Percentiles rank a stretch among this genome's conserved stretches.
Conservation (phyloP, 345 rosid genomes). For the Eucalyptus guilfoylei region DNA sequence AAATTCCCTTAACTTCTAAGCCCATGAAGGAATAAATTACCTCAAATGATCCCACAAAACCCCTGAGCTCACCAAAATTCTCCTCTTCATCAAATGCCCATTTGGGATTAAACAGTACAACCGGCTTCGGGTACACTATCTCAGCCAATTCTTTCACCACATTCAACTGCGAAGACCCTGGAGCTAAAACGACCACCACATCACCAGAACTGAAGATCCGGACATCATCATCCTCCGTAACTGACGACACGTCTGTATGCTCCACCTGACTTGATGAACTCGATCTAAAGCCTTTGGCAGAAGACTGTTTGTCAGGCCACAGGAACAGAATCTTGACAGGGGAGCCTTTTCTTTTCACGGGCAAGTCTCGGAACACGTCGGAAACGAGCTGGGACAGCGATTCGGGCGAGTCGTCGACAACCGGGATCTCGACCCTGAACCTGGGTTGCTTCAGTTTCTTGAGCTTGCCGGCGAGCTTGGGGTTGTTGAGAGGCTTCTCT, state of each 20-base stretch:
- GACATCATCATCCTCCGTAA: background rate
- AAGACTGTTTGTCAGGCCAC: slow-evolving; percentile 40
- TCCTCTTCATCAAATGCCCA: slow-evolving; percentile 62
- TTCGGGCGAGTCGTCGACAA: slow-evolving; percentile 50
- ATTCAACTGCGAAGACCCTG: slow-evolving; percentile 37
- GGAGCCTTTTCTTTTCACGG: slow-evolving; percentile 49
- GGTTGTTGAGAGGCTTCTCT: slow-evolving; percentile 68
- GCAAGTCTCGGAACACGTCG: slow-evolving; percentile 38
- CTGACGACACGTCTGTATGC: slow-evolving; percentile 27
- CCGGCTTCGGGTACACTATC: slow-evolving; percentile 42
- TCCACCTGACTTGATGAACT: slow-evolving; percentile 10
- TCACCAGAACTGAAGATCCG: slow-evolving; percentile 31
- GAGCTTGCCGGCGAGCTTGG: slow-evolving; percentile 53
- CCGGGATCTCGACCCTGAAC: slow-evolving; percentile 67
- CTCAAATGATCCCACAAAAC: slow-evolving; percentile 50
- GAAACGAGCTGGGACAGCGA: slow-evolving; percentile 46
- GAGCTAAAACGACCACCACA: slow-evolving; percentile 58
- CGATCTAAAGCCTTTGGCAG: slow-evolving; percentile 21
- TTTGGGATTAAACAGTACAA: slow-evolving; percentile 67
- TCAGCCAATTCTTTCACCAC: slow-evolving; percentile 22
- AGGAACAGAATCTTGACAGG: slow-evolving; percentile 31
- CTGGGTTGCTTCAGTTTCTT: slow-evolving; percentile 70
- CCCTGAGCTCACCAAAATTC: slow-evolving; percentile 33
- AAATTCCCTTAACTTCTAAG: slow-evolving; percentile 56
- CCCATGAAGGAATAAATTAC: slow-evolving; percentile 78